Conservation (phyloP, 352 stramenopile genomes). For the Globisporangium cylindrosporum region DNA sequence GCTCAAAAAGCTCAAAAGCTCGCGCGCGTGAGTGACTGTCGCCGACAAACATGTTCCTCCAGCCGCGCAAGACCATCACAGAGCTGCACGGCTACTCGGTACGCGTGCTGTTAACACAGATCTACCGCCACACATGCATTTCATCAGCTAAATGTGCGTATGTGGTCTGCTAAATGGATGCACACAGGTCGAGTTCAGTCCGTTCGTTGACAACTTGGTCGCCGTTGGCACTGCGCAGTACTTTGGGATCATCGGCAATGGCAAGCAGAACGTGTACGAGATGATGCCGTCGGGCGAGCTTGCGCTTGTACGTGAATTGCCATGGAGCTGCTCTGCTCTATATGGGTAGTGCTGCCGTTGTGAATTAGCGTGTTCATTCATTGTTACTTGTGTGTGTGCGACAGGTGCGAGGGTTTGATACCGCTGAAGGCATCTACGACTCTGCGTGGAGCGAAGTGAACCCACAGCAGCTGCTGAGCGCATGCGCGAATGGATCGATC, state of each 20-base stretch:
- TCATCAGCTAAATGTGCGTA: neutral
- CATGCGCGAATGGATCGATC: constrained; percentile 80
- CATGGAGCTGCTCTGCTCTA: neutral
- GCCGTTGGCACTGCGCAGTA: constrained; percentile 89
- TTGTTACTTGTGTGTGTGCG: neutral
- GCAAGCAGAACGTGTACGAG: constrained; percentile 81
- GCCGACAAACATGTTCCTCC: constrained; percentile 53
- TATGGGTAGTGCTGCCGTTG: neutral
- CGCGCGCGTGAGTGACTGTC: neutral
- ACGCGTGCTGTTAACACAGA: neutral
- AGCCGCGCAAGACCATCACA: constrained; percentile 55
- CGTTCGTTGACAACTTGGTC: constrained; percentile 85
- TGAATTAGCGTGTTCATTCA: neutral
- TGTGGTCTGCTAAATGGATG: constrained; percentile 3
- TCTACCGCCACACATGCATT: neutral
- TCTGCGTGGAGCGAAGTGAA: constrained; percentile 90
- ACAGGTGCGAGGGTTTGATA: constrained; percentile 87
- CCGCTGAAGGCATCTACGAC: constrained; percentile 87
- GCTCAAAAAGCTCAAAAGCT: neutral
- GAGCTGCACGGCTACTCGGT: constrained; percentile 72
- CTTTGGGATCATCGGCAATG: constrained; percentile 92
- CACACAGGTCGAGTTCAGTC: constrained; percentile 87
- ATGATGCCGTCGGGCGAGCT: constrained; percentile 63
- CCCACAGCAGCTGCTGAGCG: constrained; percentile 82
- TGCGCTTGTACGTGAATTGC: constrained; percentile 38